A percentile compares a stretch with the other conserved stretches of the same genome.
Conservation (phyloP, 495 filamentous ascomycete species). For the Aspergillus panamensis region DNA sequence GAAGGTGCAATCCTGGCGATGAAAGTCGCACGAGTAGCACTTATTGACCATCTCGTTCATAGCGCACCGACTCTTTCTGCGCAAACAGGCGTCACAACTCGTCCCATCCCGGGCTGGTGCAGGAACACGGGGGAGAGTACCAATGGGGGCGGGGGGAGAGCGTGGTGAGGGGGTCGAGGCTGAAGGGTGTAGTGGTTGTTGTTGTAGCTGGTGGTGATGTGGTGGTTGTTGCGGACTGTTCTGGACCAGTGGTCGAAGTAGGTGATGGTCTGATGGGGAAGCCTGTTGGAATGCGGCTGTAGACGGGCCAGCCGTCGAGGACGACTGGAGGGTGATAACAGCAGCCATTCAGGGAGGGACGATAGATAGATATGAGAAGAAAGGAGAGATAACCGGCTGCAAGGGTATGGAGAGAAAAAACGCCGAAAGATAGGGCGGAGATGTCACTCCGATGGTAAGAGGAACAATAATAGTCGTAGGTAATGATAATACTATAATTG, state of each 20-base stretch:
- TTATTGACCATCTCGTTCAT: constrained; percentile 61
- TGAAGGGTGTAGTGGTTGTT: constrained; percentile 12
- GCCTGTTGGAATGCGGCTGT: constrained; percentile 29
- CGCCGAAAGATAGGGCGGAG: constrained; percentile 20
- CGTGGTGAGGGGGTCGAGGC: constrained; percentile 28
- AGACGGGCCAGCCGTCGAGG: constrained; percentile 29
- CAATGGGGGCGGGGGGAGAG: constrained; percentile 26
- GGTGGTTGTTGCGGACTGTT: constrained; percentile 20
- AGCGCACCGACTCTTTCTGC: constrained; percentile 84
- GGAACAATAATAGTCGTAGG: constrained; percentile 6
- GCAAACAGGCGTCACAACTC: constrained; percentile 75
- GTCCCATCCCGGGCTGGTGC: constrained; percentile 44
- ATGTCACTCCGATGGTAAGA: constrained; percentile 7
- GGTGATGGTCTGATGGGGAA: constrained; percentile 26
- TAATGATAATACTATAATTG: constrained; percentile 7
- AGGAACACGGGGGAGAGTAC: constrained; percentile 28
- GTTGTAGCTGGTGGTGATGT: constrained; percentile 29
- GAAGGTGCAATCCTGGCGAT: constrained; percentile 54
- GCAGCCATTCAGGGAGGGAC: constrained; percentile 34
- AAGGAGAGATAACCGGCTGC: constrained; percentile 2
- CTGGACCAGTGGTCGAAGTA: constrained; percentile 28
- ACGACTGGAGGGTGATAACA: constrained; percentile 47
- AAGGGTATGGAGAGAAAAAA: constrained; percentile 2
- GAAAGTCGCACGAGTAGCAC: constrained; percentile 53
- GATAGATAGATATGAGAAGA: constrained; percentile 7